phyloP scores from a whole-genome alignment of 352 stramenopile species.

The Globisporangium rhizosaccharum region DNA sequence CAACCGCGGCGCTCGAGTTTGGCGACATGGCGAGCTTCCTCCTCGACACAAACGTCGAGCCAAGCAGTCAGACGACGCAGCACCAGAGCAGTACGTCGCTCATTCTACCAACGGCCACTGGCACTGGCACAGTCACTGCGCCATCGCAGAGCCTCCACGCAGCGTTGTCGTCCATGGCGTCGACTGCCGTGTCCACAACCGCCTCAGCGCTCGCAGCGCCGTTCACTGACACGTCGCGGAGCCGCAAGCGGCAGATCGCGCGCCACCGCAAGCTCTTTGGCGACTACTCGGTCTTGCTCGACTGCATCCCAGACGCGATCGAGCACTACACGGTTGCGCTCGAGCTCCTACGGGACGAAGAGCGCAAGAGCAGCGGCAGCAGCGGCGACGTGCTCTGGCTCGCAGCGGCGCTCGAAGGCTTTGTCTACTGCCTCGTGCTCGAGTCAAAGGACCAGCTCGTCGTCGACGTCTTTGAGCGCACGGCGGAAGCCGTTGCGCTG shows the following conservation, averaged over 20 bases:
- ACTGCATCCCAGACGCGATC: constrained; percentile 55
- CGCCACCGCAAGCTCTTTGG: constrained; percentile 75
- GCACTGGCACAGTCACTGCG: neutral
- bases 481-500: constrained; percentile 58
- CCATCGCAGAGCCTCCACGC: constrained; percentile 10
- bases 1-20: constrained; percentile 14
- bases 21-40: constrained; percentile 42
- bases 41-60: constrained; percentile 74
- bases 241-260: constrained; percentile 46
- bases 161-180: constrained; percentile 11
- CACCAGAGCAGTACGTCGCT: constrained; percentile 16
- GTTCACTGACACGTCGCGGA: constrained; percentile 35
- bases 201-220: constrained; percentile 26
- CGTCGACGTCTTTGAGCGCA: constrained; percentile 74
- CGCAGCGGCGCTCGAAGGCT: constrained; percentile 72
- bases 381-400: constrained; percentile 70
- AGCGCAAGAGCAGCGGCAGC: constrained; percentile 45
- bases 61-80: constrained; percentile 11
- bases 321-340: constrained; percentile 68
- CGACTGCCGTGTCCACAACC: constrained; percentile 23
- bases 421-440: constrained; percentile 52
- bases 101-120: constrained; percentile 16
- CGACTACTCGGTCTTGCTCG: constrained; percentile 70
- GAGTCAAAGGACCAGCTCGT: constrained; percentile 50
- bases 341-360: constrained; percentile 73